phyloP scores from a whole-genome alignment of 345 rosid species.

The Schrenkiella parvula region DNA sequence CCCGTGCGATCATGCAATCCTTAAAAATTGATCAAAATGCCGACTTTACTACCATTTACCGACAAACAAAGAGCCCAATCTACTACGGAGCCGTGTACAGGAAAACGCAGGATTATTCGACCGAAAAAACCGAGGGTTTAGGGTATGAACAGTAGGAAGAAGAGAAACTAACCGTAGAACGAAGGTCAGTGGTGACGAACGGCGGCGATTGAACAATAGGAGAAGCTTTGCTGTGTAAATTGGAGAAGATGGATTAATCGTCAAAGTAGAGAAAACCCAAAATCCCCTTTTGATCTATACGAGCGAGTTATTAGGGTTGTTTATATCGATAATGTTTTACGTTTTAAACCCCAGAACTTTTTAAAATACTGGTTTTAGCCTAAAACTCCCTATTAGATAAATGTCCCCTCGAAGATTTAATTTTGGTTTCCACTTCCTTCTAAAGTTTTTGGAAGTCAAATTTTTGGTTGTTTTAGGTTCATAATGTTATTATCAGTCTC shows the following conservation, averaged over 20 bases:
- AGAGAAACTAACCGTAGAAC: conserved; percentile 1
- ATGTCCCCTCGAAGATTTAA: neutral
- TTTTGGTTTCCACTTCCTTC: neutral
- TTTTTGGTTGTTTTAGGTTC: neutral
- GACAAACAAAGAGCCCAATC: neutral
- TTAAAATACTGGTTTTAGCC: neutral
- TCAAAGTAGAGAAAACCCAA: neutral
- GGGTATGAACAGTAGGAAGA: neutral
- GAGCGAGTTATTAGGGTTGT: neutral
- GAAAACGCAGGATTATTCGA: neutral
- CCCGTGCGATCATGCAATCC: neutral
- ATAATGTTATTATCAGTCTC: neutral
- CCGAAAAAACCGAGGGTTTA: neutral
- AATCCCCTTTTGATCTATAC: neutral
- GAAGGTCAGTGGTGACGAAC: neutral
- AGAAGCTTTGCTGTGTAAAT: neutral
- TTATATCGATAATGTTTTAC: neutral
- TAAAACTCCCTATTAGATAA: neutral
- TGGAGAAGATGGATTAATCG: neutral
- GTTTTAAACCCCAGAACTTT: neutral
- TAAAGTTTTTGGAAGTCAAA: no score
- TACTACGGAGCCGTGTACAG: neutral
- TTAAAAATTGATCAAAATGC: neutral
- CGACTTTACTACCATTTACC: neutral
- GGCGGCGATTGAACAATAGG: neutral